phyloP scores from a whole-genome alignment of 768 basidiomycete species.

The Sporobolomyces phaffii region DNA sequence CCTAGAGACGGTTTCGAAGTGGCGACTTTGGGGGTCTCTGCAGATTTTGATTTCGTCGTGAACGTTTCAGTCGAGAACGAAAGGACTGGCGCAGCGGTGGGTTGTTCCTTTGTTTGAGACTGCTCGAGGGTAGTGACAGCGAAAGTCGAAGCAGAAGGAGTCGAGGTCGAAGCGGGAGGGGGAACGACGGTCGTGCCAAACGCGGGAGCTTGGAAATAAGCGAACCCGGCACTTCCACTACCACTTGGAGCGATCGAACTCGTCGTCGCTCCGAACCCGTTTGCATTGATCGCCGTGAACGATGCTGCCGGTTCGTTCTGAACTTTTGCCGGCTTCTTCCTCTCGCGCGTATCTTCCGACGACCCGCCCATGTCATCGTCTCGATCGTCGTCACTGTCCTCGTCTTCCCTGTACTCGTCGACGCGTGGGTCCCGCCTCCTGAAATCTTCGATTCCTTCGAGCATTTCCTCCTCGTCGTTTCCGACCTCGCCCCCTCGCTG shows the following conservation, averaged over 20 bases:
- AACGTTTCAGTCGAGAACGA: slow-evolving; percentile 8
- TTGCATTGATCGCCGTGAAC: not conserved
- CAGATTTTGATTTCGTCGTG: not conserved
- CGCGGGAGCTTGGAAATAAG: slow-evolving; percentile 22
- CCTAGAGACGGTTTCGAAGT: not conserved
- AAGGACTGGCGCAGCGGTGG: not conserved
- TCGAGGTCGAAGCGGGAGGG: not conserved
- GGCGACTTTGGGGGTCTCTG: not conserved
- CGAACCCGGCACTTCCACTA: not conserved
- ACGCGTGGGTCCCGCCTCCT: not conserved
- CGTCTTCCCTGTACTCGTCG: not conserved
- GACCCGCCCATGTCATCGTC: too few species aligned
- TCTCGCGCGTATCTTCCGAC: not conserved
- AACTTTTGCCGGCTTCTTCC: not conserved
- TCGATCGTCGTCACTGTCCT: not conserved
- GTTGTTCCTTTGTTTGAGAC: not conserved
- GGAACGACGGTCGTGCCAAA: slow-evolving; percentile 9
- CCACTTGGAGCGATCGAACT: not conserved
- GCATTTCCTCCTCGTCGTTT: slow-evolving; percentile 14
- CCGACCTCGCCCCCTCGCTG: slow-evolving; percentile 5
- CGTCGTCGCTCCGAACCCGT: not conserved
- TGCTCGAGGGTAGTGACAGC: too few species aligned
- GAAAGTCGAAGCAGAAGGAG: not conserved
- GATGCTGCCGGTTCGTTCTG: not conserved
- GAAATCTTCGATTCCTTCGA: slow-evolving; percentile 17